Evolutionary conservation across 208 protist species (phyloP).

Genomic region (Acanthamoeba lenticulata): DNA sequence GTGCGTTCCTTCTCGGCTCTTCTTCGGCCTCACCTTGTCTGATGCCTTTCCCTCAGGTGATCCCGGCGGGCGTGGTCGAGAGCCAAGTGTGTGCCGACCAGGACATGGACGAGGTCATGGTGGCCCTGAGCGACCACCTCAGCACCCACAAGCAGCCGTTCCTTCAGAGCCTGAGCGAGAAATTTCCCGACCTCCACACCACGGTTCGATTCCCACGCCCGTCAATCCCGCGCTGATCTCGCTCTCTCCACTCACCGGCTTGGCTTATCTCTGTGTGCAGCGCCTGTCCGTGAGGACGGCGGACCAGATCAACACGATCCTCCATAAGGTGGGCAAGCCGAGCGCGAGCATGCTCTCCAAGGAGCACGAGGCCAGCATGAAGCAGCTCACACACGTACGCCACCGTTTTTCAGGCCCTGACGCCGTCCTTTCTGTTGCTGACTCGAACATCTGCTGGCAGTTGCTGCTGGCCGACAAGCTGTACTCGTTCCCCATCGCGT

Average conservation of each 20-base stretch:
- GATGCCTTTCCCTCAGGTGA: neutral
- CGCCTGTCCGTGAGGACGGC: neutral
- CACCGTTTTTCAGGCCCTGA: neutral
- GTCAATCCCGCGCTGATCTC: neutral
- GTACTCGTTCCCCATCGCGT: neutral
- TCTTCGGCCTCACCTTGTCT: neutral
- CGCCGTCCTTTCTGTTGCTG: neutral
- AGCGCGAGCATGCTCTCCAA: neutral
- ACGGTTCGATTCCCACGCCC: neutral
- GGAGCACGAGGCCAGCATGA: neutral
- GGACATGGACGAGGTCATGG: neutral
- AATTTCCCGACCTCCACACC: neutral
- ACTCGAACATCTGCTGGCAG: neutral
- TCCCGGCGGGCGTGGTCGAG: neutral
- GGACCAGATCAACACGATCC: neutral
- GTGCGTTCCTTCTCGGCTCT: neutral
- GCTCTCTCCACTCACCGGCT: too few relatives aligned
- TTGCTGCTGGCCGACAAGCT: constrained; percentile 18
- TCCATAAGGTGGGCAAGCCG: neutral
- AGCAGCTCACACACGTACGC: neutral
- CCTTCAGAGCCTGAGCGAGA: neutral
- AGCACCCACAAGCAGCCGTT: neutral
- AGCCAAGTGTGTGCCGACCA: neutral
- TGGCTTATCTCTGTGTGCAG: neutral
- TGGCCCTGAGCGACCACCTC: neutral